phyloP scores from a whole-genome alignment of 768 basidiomycete species.

The Leccinum subtestaceum region DNA sequence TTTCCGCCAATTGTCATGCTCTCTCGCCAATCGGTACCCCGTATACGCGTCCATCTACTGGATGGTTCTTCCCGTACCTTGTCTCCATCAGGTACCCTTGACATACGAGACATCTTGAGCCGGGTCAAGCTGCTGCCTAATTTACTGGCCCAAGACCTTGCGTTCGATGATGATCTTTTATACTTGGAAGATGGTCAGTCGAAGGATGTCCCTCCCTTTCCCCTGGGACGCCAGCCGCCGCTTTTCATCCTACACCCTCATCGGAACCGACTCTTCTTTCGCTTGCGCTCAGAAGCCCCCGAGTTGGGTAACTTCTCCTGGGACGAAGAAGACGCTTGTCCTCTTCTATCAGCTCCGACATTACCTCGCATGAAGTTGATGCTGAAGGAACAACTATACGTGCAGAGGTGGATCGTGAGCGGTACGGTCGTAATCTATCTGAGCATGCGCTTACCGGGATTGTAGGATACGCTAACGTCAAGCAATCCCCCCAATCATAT shows the following conservation, averaged over 20 bases:
- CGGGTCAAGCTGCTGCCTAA: slow-evolving; percentile 12
- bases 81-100: slow-evolving; percentile 25
- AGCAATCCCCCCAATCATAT: slow-evolving; percentile 28
- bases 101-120: slow-evolving; percentile 24
- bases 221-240: slow-evolving; percentile 23
- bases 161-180: slow-evolving; percentile 12
- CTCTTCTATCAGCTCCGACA: slow-evolving; percentile 32
- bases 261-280: slow-evolving; percentile 24
- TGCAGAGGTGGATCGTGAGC: slow-evolving; percentile 36
- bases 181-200: slow-evolving; percentile 13
- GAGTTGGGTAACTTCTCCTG: slow-evolving; percentile 18
- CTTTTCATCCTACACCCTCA: slow-evolving; percentile 28
- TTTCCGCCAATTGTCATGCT: slow-evolving; percentile 18
- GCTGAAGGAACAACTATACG: slow-evolving; percentile 34
- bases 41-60: slow-evolving; percentile 20
- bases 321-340: slow-evolving; percentile 16
- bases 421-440: not conserved
- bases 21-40: slow-evolving; percentile 15
- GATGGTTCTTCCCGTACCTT: slow-evolving; percentile 14
- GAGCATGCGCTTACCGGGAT: slow-evolving; percentile 7
- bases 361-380: slow-evolving; percentile 35
- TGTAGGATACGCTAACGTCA: slow-evolving; percentile 19
- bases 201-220: slow-evolving; percentile 33
- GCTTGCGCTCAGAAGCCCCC: slow-evolving; percentile 18
- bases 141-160: slow-evolving; percentile 23